phyloP scores from a whole-genome alignment of 768 basidiomycete genomes.

The Asterophora lycoperdoides region DNA sequence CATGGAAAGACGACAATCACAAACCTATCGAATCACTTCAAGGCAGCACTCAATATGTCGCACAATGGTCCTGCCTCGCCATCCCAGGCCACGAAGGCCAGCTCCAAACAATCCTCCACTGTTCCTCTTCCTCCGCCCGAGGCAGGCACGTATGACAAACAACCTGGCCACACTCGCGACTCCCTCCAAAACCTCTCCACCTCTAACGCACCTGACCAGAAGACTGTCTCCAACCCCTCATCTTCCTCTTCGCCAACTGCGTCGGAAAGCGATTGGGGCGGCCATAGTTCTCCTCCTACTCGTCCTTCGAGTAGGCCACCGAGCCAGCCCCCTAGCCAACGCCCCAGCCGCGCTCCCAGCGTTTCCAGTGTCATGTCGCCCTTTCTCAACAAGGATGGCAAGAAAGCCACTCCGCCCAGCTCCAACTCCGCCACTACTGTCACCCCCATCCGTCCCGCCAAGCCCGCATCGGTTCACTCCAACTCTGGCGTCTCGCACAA shows the following conservation, averaged over 20 bases:
- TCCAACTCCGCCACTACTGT: constrained; percentile 14
- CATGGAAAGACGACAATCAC: constrained; percentile 25
- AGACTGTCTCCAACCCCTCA: constrained; percentile 32
- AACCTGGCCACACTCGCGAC: constrained; percentile 44
- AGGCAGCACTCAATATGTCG: constrained; percentile 21
- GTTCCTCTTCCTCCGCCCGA: constrained; percentile 53
- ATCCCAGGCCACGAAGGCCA: constrained; percentile 7
- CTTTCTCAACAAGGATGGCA: constrained; percentile 11
- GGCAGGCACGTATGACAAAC: constrained; percentile 41
- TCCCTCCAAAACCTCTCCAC: constrained; percentile 39
- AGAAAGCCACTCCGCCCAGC: constrained; percentile 21
- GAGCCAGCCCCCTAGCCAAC: constrained; percentile 52
- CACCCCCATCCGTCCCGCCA: constrained; percentile 22
- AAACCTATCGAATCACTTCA: constrained; percentile 23
- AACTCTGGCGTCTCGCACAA: constrained; percentile 61
- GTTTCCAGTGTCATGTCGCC: constrained; percentile 33
- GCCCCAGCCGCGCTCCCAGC: constrained; percentile 46
- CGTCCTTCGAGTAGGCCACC: constrained; percentile 48
- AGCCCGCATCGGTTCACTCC: constrained; percentile 43
- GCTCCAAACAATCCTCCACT: constrained; percentile 13
- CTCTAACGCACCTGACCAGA: constrained; percentile 8
- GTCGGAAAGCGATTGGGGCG: constrained; percentile 54
- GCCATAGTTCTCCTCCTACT: constrained; percentile 51
- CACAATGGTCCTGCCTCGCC: constrained; percentile 18
- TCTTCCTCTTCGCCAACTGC: constrained; percentile 43